phyloP scores from a whole-genome alignment of 305 asterid genomes.

The Ajuga reptans region DNA sequence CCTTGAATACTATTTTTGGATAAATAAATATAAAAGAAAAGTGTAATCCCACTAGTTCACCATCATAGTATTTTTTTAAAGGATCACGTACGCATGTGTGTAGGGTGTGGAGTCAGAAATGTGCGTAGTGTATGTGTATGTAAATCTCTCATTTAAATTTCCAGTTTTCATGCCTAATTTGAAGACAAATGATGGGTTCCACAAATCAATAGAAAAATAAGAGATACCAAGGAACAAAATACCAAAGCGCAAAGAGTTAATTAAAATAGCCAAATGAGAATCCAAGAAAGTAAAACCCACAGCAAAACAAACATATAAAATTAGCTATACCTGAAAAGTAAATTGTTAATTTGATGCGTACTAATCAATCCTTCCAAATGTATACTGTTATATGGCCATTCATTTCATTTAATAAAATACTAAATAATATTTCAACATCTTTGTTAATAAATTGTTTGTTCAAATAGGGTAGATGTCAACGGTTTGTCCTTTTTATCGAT shows the following conservation, averaged over 20 bases:
- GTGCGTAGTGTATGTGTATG: no score
- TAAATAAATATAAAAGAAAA: no score
- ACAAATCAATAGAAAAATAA: neutral
- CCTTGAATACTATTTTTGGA: no score
- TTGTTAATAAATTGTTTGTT: neutral
- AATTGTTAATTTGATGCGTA: neutral
- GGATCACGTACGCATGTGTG: no score
- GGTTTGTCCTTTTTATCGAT: conserved; percentile 12
- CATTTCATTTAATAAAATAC: no score
- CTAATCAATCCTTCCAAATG: conserved; percentile 15
- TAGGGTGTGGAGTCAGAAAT: no score
- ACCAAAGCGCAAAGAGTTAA: conserved; percentile 22
- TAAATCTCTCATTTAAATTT: no score
- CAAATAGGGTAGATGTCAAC: conserved; percentile 23
- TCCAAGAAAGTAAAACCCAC: conserved; percentile 23
- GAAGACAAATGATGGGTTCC: no score
- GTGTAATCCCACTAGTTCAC: no score
- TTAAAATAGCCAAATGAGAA: conserved; percentile 6
- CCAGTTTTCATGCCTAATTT: no score
- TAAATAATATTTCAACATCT: neutral
- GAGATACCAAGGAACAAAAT: conserved; percentile 7
- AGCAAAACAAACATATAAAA: neutral
- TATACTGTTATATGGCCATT: conserved; percentile 18
- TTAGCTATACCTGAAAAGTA: neutral
- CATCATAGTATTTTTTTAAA: no score